Conservation (phyloP, 1,284 basidiomycete genomes). For the Peniophora sp. region DNA sequence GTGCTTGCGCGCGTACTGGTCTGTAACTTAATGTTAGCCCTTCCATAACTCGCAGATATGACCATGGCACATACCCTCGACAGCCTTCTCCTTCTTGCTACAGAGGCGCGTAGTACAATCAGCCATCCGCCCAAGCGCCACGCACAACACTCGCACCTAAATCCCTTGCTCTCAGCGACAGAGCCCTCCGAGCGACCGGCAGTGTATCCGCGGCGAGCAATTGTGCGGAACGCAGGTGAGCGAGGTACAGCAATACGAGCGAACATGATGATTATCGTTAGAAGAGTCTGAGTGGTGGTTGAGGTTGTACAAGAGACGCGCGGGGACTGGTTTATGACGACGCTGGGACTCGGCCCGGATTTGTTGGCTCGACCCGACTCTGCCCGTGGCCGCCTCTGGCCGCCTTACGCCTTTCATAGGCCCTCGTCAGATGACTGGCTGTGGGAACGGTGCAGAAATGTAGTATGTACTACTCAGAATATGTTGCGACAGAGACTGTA, state of each 20-base stretch:
- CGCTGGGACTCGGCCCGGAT: neutral
- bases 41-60: neutral
- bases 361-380: neutral
- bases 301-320: neutral
- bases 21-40: constrained; percentile 23
- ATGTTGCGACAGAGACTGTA: too few species aligned
- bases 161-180: constrained; percentile 51
- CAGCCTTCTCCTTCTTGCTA: constrained; percentile 69
- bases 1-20: constrained; percentile 50
- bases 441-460: constrained; percentile 17
- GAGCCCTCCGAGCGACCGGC: constrained; percentile 35
- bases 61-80: constrained; percentile 42
- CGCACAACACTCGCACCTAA: constrained; percentile 28
- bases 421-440: too few species aligned
- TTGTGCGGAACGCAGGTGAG: constrained; percentile 1
- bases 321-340: neutral
- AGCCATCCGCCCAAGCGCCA: constrained; percentile 7
- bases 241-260: constrained; percentile 8
- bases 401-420: too few species aligned
- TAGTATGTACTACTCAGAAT: neutral
- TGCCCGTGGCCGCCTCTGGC: too few species aligned
- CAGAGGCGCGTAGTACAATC: constrained; percentile 8
- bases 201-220: constrained; percentile 9
- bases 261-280: constrained; percentile 6
- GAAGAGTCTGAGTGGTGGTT: constrained; percentile 15